These are phyloP conservation scores for Pseudisothecium myosuroides DNA, from an alignment of 225 moss, liverwort and hornwort species.

Conservation along the genomic window DNA sequence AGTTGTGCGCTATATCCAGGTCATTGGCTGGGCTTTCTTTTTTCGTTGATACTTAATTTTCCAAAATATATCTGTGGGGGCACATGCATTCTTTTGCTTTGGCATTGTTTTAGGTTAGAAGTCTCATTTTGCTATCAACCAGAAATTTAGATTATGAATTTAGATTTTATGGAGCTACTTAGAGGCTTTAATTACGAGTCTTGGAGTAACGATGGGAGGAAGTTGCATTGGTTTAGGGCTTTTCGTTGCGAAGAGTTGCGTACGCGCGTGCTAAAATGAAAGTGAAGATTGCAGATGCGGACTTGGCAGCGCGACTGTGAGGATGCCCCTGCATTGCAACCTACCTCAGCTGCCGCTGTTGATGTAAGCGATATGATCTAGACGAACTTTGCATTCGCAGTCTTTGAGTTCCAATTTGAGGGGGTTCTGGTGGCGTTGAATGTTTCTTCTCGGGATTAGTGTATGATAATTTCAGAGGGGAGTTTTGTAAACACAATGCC, in stretches of 20 bases:
- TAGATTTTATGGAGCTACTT: neutral
- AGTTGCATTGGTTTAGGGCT: neutral
- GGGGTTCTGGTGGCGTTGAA: neutral
- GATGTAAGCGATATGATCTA: slow-evolving; percentile 45
- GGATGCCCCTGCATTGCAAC: slow-evolving; percentile 92
- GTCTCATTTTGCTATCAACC: neutral
- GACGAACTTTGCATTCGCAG: neutral
- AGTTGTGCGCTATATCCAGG: slow-evolving; percentile 93
- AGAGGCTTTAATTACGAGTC: neutral
- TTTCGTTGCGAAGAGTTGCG: neutral
- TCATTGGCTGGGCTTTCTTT: neutral
- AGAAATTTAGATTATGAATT: neutral
- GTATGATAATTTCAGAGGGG: neutral
- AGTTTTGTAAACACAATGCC: neutral
- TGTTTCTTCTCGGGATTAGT: neutral
- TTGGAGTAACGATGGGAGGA: neutral
- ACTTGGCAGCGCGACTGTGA: slow-evolving; percentile 95
- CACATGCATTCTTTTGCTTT: neutral
- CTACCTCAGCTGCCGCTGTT: slow-evolving; percentile 70
- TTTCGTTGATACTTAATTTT: neutral
- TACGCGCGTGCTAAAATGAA: neutral
- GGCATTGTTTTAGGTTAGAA: neutral
- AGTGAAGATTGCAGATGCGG: slow-evolving; percentile 46
- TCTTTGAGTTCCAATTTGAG: neutral
- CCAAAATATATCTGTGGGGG: neutral